Evolutionary conservation across 1,284 basidiomycete species (phyloP), one percentile per base, ranked within the genome.

Genomic region (Coniophora puteana): DNA sequence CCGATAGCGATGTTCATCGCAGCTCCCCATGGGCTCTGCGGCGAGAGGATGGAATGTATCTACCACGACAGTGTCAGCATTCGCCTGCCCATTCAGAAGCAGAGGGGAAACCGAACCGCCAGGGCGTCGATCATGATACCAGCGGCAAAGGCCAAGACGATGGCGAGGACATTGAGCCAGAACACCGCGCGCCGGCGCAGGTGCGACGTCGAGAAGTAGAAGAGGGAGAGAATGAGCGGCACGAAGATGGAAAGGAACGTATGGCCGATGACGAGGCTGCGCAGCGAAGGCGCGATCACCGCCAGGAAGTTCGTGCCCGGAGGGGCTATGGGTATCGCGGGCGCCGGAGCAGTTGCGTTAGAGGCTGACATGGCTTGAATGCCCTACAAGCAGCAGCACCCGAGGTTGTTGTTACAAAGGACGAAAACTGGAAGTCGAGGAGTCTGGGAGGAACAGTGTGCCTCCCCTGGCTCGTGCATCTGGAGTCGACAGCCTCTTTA

Each of bases 121-220:
- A n/a, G n/a, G n/a, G n/a, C 36, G 36, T 18, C 8, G 12, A 37
- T 6, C 24, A 35, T 20, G 5, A 45, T 5, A 13, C 42, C 44
- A 18, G 26, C 33, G 8, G 27, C 5, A n/a, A 55, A 20, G 14
- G 44, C 53, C 6, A 54, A 12, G 2, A 20, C 3, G 21, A 46
- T 14, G 10, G 36, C 23, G 25, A 43, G 4, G 10, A 50, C 37
- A 25, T 58, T 55, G 14, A 58, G 46, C 11, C 51, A 45, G 18
- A 61, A 59, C 18, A 58, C 59, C 5, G 51, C 55, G 8, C 38
- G 43, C 16, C 51, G 45, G 3, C 57, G 48, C 14, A 43, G 35
- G 20, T 36, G 24, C 7, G 49, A 39, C 16, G 52, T 61, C 13
- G 59, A 61, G 20, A 56, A 49, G n/a, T 50, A 48, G 37, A 59